These are phyloP conservation scores for Colletotrichum somersetense DNA, from an alignment of 2,329 filamentous ascomycete species.

Conservation along the genomic window DNA sequence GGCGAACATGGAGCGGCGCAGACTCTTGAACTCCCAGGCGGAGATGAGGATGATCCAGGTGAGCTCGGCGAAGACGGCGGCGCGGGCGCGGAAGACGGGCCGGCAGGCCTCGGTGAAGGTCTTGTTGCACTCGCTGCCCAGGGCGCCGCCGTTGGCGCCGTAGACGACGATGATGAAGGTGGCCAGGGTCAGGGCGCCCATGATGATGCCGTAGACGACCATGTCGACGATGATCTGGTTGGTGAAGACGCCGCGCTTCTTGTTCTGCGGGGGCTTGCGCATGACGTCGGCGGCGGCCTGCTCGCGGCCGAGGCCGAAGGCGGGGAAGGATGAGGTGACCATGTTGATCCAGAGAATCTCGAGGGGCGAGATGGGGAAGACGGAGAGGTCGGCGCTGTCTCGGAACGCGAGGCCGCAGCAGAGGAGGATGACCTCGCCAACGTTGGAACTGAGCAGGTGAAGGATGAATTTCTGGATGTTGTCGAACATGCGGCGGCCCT, in stretches of 20 bases:
- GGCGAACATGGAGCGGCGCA: constrained; percentile 78
- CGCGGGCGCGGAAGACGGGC: constrained; percentile 76
- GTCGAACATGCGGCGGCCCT: constrained; percentile 87
- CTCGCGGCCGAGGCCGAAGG: constrained; percentile 89
- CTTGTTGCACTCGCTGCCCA: constrained; percentile 75
- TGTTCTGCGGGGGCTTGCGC: constrained; percentile 81
- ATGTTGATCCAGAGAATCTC: constrained; percentile 97
- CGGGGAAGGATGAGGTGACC: constrained; percentile 88
- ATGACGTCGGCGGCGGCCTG: constrained; percentile 81
- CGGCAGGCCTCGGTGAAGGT: constrained; percentile 66
- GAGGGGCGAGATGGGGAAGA: constrained; percentile 87
- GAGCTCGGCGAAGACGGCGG: constrained; percentile 79
- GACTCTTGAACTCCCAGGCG: constrained; percentile 83
- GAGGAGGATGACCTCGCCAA: constrained; percentile 85
- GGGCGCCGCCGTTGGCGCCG: constrained; percentile 65
- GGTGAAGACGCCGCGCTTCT: constrained; percentile 78
- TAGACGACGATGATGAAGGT: constrained; percentile 76
- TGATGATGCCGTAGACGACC: constrained; percentile 82
- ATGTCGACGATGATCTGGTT: constrained; percentile 83
- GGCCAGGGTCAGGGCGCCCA: constrained; percentile 75
- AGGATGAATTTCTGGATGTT: constrained; percentile 92
- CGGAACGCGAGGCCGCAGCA: constrained; percentile 87
- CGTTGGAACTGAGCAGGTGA: constrained; percentile 83
- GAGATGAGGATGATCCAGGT: constrained; percentile 81
- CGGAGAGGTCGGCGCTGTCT: constrained; percentile 77